Percentiles rank a stretch among this genome's conserved stretches.
Evolutionary conservation across 2,329 filamentous ascomycete genomes (phyloP).

Genomic region (Ascochyta pisi): DNA sequence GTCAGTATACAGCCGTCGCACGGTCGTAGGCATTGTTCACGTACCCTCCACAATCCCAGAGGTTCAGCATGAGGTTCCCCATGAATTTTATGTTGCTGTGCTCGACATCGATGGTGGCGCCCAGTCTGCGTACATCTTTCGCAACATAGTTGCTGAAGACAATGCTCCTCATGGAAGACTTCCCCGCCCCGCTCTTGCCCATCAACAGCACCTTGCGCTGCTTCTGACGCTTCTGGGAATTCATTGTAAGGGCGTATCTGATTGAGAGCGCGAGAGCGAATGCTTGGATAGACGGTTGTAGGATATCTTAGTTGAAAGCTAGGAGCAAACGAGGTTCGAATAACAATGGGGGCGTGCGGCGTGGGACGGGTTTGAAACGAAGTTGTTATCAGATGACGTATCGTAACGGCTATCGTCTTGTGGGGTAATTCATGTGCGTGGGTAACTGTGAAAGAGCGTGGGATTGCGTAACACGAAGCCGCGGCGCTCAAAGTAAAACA

Average conservation of each 20-base stretch:
- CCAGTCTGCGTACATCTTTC: slow-evolving; percentile 88
- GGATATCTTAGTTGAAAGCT: background rate
- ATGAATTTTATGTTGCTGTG: slow-evolving; percentile 99
- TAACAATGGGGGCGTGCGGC: background rate
- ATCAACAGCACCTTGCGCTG: slow-evolving; percentile 62
- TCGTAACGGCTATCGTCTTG: slow-evolving; percentile 8
- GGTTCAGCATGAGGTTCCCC: slow-evolving; percentile 93
- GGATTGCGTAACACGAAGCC: background rate
- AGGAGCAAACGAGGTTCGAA: background rate
- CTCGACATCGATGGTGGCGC: slow-evolving; percentile 97
- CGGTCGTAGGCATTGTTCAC: slow-evolving; percentile 28
- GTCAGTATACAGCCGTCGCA: slow-evolving; percentile 15
- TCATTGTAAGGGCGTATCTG: slow-evolving; percentile 35
- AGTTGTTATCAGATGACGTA: slow-evolving; percentile 14
- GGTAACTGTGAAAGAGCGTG: background rate
- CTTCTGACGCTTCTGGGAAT: slow-evolving; percentile 56
- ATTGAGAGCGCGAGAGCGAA: background rate
- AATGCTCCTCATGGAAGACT: slow-evolving; percentile 97
- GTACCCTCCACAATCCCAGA: slow-evolving; percentile 96
- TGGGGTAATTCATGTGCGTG: slow-evolving; percentile 1
- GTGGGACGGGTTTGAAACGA: background rate
- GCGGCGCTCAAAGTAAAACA: background rate
- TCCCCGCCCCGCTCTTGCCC: slow-evolving; percentile 97
- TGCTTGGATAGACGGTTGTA: background rate
- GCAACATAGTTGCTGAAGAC: slow-evolving; percentile 99